phyloP scores from a whole-genome alignment of 306 rosid genomes.

The Castanea crenata region DNA sequence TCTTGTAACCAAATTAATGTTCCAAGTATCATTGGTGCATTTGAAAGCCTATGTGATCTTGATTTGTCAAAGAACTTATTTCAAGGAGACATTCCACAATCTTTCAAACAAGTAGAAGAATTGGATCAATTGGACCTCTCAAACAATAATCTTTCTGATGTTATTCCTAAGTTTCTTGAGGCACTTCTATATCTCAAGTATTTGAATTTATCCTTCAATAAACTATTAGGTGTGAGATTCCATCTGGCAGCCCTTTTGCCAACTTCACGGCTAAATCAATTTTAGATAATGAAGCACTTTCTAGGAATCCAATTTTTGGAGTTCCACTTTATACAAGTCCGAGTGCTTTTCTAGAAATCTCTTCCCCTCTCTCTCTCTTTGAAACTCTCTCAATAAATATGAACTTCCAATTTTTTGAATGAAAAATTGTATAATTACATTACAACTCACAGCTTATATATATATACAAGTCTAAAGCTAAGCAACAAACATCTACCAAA shows the following conservation, averaged over 20 bases:
- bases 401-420: no score
- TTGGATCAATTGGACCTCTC: background rate
- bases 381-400: no score
- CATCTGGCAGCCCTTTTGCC: background rate
- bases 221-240: background rate
- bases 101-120: background rate
- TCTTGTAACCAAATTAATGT: background rate
- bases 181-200: background rate
- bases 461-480: no score
- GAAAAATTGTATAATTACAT: no score
- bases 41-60: background rate
- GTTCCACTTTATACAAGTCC: background rate
- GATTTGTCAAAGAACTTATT: background rate
- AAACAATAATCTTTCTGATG: background rate
- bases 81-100: background rate
- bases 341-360: no score
- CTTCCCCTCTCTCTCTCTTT: no score
- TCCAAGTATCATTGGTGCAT: background rate
- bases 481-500: no score
- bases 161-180: constrained; percentile 4
- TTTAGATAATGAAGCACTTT: background rate
- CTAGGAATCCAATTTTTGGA: background rate
- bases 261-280: background rate
- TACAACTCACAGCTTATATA: no score
- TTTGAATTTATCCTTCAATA: background rate